These are phyloP conservation scores for Bocquillonia castaneifolia DNA, from an alignment of 441 rosid genomes.

Conservation along the genomic window DNA sequence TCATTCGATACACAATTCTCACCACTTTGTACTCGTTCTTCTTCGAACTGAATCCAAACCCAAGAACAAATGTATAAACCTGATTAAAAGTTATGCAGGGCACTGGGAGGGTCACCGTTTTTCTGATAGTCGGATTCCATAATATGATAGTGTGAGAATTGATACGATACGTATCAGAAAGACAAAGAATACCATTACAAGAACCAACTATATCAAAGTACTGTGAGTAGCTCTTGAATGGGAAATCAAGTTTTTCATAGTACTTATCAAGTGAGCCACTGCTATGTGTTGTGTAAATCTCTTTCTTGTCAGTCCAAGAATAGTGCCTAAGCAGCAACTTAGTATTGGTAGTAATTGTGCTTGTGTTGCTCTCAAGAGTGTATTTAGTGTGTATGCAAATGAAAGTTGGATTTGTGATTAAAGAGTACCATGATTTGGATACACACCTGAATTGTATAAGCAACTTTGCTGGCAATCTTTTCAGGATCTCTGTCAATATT, in stretches of 20 bases:
- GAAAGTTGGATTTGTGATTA: constrained; percentile 23
- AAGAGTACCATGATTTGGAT: constrained; percentile 29
- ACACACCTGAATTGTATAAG: constrained; percentile 26
- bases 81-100: constrained; percentile 1
- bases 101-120: constrained; percentile 7
- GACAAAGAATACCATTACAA: constrained; percentile 24
- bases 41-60: constrained; percentile 27
- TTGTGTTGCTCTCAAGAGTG: neutral
- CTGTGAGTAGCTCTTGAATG: constrained; percentile 17
- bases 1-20: constrained; percentile 20
- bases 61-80: constrained; percentile 12
- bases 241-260: constrained; percentile 5
- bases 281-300: constrained; percentile 8
- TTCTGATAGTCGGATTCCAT: constrained; percentile 27
- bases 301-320: neutral
- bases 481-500: constrained; percentile 22
- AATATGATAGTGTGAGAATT: constrained; percentile 7
- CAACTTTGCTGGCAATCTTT: constrained; percentile 19
- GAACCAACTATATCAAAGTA: constrained; percentile 21
- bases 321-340: constrained; percentile 21
- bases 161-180: constrained; percentile 10
- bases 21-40: constrained; percentile 21
- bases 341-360: neutral
- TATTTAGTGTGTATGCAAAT: constrained; percentile 19
- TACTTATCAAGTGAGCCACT: neutral